A percentile compares a stretch with the other conserved stretches of the same genome.
phyloP scores from a whole-genome alignment of 345 rosid species.

The Trapa bicornis region DNA sequence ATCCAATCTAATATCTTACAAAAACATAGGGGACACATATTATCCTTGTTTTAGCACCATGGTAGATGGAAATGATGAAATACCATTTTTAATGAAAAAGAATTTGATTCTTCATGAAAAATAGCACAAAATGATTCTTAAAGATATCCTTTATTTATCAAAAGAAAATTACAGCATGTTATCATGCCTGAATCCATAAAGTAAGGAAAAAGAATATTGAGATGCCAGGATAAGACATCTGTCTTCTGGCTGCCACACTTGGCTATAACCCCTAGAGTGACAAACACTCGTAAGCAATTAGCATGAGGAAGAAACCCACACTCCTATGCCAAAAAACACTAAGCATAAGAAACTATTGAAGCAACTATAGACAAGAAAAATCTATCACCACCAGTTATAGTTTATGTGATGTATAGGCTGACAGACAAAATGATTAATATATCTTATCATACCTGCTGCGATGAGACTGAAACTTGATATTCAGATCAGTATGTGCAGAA shows the following conservation, averaged over 20 bases:
- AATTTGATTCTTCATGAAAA: not conserved
- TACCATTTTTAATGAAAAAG: not conserved
- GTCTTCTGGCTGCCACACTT: constrained; percentile 37
- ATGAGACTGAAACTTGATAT: constrained; percentile 96
- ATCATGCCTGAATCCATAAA: not conserved
- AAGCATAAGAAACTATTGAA: constrained; percentile 7
- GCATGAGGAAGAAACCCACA: constrained; percentile 1
- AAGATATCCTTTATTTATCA: not conserved
- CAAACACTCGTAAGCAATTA: constrained; percentile 20
- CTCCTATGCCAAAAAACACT: not conserved
- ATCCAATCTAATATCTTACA: not conserved
- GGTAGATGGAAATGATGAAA: not conserved
- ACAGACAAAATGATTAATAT: not conserved
- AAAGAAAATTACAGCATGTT: constrained; percentile 1
- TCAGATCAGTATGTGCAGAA: constrained; percentile 93
- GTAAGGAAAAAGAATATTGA: constrained; percentile 30
- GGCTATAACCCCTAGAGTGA: constrained; percentile 41
- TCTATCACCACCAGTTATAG: not conserved
- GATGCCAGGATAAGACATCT: constrained; percentile 31
- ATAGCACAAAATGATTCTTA: not conserved
- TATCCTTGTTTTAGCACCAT: not conserved
- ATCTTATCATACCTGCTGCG: constrained; percentile 67
- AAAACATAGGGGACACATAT: not conserved
- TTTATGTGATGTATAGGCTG: constrained; percentile 2
- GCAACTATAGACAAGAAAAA: not conserved